Percentiles rank a stretch among this genome's conserved stretches.
These are phyloP conservation scores for Lecanoromycetidae sp. DNA, from an alignment of 2,329 filamentous ascomycete species.

Conservation along the genomic window DNA sequence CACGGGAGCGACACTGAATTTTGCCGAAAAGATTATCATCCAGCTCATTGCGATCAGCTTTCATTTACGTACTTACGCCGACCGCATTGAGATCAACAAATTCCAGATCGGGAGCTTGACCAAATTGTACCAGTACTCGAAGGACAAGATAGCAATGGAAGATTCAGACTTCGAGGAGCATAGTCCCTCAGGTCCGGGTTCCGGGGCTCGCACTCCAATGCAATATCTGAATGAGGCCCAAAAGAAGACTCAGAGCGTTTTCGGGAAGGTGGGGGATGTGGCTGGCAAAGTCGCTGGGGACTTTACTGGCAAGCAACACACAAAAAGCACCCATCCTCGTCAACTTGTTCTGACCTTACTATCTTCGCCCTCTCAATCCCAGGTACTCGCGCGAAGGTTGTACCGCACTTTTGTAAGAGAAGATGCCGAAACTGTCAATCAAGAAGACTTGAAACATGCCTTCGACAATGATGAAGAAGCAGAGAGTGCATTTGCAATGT, in stretches of 20 bases:
- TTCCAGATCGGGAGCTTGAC: conserved; percentile 63
- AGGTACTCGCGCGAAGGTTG: conserved; percentile 73
- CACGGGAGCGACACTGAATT: conserved; percentile 65
- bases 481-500: conserved; percentile 78
- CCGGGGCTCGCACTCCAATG: conserved; percentile 63
- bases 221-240: conserved; percentile 56
- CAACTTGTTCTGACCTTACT: conserved; percentile 75
- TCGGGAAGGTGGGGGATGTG: conserved; percentile 72
- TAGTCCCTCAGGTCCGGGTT: conserved; percentile 33
- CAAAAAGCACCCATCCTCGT: conserved; percentile 62
- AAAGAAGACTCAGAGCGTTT: conserved; percentile 60
- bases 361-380: conserved; percentile 57
- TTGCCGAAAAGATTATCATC: conserved; percentile 83
- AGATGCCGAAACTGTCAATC: conserved; percentile 56
- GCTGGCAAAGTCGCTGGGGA: conserved; percentile 80
- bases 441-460: conserved; percentile 65
- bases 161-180: conserved; percentile 66
- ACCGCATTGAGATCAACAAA: conserved; percentile 84
- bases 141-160: conserved; percentile 52
- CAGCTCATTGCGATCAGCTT: conserved; percentile 92
- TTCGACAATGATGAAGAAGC: conserved; percentile 78
- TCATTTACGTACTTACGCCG: conserved; percentile 78
- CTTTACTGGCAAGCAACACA: conserved; percentile 64
- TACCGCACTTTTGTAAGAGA: conserved; percentile 75
- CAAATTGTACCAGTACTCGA: conserved; percentile 54